Evolutionary conservation across 2,329 filamentous ascomycete species (phyloP), one percentile per base, ranked within the genome.

Genomic region (Aspergillus amoenus): DNA sequence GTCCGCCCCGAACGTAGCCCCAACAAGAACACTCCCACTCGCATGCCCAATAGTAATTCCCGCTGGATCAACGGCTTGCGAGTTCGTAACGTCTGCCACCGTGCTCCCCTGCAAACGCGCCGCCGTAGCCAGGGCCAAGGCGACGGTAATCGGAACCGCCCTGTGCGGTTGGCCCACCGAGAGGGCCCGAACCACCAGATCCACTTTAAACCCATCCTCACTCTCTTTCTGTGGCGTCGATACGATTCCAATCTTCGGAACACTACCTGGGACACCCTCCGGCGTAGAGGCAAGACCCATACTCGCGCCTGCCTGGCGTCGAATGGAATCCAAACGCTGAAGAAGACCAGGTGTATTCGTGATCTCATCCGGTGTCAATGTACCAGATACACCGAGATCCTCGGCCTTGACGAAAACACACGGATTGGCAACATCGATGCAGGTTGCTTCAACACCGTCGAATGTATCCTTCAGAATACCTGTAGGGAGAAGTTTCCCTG

Each of bases 401-500:
- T 73, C 66, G 0, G 85, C 84, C 7, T 74, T 73, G 0, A 89
- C 74, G 65, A 89, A 89, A 13, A 87, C 78, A 46, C 82, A 83
- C 0, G 87, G 87, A 62, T 88, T 88, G 1, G 82, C 82, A 1
- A 84, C 84, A 60, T 89, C 87, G 1, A 88, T 78, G 24, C 86
- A 82, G 2, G 84, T 87, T 0, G 79, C 83, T 3, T 68, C 63
- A 4, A 84, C 69, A 0, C 75, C 78, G 7, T 78, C 73, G 15
- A 89, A 73, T 0, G 52, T 66, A 65, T 89, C 85, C 0, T 80
- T 66, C 0, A 73, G 66, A 40, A 80, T 82, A 0, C 84, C 84
- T 0, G 87, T 89, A 0, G 86, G 86, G 8, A 88, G 75, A 0
- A 84, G 66, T 59, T 78, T 82, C 2, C 85, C 85, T 0, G 87